phyloP scores from a whole-genome alignment of 1,139 yeast genomes.

The Blastobotrys illinoisensis region DNA sequence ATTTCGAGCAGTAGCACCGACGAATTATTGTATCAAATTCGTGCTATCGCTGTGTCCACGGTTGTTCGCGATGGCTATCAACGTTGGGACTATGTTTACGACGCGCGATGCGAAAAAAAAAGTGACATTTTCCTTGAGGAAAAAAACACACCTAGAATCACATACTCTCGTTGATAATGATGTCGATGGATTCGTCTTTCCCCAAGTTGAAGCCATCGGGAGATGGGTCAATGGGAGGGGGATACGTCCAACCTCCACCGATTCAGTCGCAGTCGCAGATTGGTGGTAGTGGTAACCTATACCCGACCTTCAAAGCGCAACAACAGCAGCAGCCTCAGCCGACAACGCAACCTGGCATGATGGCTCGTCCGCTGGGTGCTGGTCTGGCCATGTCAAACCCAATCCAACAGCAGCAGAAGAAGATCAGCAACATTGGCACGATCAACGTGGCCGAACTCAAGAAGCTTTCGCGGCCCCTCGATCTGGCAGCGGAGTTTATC shows the following conservation, averaged over 20 bases:
- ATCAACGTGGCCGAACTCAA: conserved; percentile 18
- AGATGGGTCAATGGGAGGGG: background rate
- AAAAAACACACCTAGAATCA: background rate
- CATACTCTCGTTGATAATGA: background rate
- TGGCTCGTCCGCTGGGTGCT: background rate
- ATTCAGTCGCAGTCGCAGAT: conserved; percentile 4
- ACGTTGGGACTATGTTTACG: background rate
- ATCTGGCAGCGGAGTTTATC: conserved; percentile 32
- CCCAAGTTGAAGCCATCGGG: conserved; percentile 1
- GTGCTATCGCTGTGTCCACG: too few relatives aligned
- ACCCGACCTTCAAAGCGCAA: conserved; percentile 2
- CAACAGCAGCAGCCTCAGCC: conserved; percentile 1
- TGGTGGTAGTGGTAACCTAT: background rate
- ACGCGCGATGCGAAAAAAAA: background rate
- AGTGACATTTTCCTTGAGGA: background rate
- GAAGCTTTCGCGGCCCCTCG: conserved; percentile 25
- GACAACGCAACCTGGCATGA: background rate
- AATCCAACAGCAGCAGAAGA: conserved; percentile 4
- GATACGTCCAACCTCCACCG: conserved; percentile 12
- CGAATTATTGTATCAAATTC: too few relatives aligned
- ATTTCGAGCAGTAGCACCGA: too few relatives aligned
- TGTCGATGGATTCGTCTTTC: conserved; percentile 2
- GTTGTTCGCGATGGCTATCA: too few relatives aligned
- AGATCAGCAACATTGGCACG: conserved; percentile 16
- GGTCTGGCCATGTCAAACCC: conserved; percentile 1